Conservation (phyloP, 345 rosid species). For the Pugionium dolabratum region DNA sequence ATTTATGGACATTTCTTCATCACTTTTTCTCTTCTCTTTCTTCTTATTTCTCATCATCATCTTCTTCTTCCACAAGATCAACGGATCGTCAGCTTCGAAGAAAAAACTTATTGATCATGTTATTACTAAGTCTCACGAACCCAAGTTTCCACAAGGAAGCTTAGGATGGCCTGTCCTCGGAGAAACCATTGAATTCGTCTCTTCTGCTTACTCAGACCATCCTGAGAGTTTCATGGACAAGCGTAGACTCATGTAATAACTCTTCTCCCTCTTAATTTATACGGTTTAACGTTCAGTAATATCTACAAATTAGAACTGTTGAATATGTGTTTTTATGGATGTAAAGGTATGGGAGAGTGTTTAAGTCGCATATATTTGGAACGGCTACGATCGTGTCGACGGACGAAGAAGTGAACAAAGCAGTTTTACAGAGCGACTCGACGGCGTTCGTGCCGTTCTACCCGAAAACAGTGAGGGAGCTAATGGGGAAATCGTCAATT, state of each 20-base stretch:
- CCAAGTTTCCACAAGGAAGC: slow-evolving; percentile 61
- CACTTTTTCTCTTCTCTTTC: slow-evolving; percentile 37
- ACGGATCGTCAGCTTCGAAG: slow-evolving; percentile 31
- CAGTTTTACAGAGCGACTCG: slow-evolving; percentile 83
- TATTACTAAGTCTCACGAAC: slow-evolving; percentile 10
- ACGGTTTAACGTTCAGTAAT: no score
- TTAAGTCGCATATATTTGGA: slow-evolving; percentile 96
- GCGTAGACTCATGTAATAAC: slow-evolving; percentile 66
- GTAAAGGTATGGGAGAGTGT: slow-evolving; percentile 85
- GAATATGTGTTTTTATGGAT: background rate
- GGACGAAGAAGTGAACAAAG: slow-evolving; percentile 83
- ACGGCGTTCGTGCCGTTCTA: slow-evolving; percentile 82
- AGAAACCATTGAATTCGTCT: slow-evolving; percentile 83
- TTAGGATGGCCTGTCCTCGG: slow-evolving; percentile 92
- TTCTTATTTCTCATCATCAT: slow-evolving; percentile 37
- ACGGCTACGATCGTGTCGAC: slow-evolving; percentile 81
- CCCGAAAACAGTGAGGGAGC: slow-evolving; percentile 88
- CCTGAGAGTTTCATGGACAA: slow-evolving; percentile 90
- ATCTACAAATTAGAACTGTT: no score
- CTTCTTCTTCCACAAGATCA: slow-evolving; percentile 41
- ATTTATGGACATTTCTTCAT: slow-evolving; percentile 45
- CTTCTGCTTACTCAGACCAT: slow-evolving; percentile 78
- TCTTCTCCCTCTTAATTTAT: background rate
- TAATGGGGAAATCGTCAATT: slow-evolving; percentile 96
- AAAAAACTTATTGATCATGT: slow-evolving; percentile 19